Evolutionary conservation across 495 filamentous ascomycete species (phyloP).

Genomic region (Astrothelium subdiscretum): DNA sequence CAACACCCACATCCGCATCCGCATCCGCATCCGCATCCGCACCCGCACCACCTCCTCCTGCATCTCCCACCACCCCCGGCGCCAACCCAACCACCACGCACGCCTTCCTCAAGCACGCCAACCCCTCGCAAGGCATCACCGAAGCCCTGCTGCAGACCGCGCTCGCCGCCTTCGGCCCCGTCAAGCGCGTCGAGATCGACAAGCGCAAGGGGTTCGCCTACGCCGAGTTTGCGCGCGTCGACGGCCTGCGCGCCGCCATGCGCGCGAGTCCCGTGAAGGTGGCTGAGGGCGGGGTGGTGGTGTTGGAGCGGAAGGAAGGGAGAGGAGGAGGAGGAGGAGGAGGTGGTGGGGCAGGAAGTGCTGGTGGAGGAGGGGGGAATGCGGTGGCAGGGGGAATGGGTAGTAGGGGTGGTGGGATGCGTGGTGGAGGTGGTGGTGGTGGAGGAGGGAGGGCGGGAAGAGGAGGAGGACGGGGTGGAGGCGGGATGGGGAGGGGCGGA

Average conservation of each 20-base stretch:
- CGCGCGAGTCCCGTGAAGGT: conserved; percentile 67
- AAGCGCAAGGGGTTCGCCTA: conserved; percentile 89
- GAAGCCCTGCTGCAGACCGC: conserved; percentile 62
- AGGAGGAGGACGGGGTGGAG: neutral
- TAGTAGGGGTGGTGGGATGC: conserved; percentile 9
- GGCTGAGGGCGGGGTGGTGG: conserved; percentile 67
- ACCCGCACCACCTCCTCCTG: conserved; percentile 8
- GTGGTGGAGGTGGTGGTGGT: neutral
- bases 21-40: conserved; percentile 16
- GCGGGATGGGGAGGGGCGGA: neutral
- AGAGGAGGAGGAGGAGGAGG: conserved; percentile 3
- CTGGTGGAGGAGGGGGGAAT: conserved; percentile 5
- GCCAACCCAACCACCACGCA: conserved; percentile 17
- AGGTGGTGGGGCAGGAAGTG: neutral
- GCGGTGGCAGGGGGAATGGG: conserved; percentile 5
- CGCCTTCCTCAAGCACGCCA: conserved; percentile 90
- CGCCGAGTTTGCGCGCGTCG: conserved; percentile 65
- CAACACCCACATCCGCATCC: conserved; percentile 12
- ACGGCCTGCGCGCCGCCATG: conserved; percentile 63
- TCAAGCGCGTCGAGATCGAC: conserved; percentile 76
- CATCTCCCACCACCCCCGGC: conserved; percentile 44
- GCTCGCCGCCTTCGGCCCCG: conserved; percentile 55
- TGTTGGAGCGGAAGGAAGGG: conserved; percentile 65
- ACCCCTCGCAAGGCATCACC: conserved; percentile 81
- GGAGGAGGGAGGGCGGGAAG: neutral